Percentiles rank a stretch among this genome's conserved stretches.
Conservation (phyloP, 1,284 basidiomycete genomes). For the Apiotrichum gracile region DNA sequence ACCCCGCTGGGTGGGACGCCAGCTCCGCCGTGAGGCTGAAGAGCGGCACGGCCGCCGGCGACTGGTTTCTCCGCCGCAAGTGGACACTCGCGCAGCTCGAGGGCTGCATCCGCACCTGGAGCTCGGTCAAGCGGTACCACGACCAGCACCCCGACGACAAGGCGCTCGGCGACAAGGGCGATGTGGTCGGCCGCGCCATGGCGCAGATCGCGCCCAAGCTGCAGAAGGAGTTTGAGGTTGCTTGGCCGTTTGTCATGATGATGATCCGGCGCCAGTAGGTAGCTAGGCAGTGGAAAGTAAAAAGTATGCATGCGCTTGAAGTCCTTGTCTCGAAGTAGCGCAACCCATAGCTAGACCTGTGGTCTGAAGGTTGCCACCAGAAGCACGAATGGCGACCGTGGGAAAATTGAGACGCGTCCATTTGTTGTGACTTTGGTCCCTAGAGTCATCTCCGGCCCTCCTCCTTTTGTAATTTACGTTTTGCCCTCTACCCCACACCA, state of each 20-base stretch:
- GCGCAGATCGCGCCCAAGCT: slow-evolving; percentile 51
- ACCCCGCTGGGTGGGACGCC: slow-evolving; percentile 18
- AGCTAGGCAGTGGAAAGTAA: no score
- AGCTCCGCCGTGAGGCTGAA: slow-evolving; percentile 21
- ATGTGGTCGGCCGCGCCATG: slow-evolving; percentile 61
- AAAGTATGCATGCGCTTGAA: no score
- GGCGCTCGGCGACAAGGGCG: slow-evolving; percentile 48
- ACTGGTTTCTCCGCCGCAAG: slow-evolving; percentile 57
- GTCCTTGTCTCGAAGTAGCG: no score
- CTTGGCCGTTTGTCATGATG: slow-evolving; percentile 1
- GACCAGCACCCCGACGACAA: slow-evolving; percentile 59
- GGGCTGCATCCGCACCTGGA: slow-evolving; percentile 65
- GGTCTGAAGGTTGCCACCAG: no score
- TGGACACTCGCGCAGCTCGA: slow-evolving; percentile 63
- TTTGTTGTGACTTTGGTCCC: no score
- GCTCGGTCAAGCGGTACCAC: slow-evolving; percentile 64
- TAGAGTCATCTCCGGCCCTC: no score
- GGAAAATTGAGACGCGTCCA: no score
- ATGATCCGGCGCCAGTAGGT: background rate
- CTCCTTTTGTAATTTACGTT: no score
- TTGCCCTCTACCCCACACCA: no score
- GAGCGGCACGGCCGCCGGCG: slow-evolving; percentile 29
- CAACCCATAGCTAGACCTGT: no score
- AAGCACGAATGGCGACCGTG: no score
- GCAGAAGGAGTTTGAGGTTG: slow-evolving; percentile 21